Evolutionary conservation across 2,329 filamentous ascomycete genomes (phyloP).

Genomic region (Cadophora sp.): DNA sequence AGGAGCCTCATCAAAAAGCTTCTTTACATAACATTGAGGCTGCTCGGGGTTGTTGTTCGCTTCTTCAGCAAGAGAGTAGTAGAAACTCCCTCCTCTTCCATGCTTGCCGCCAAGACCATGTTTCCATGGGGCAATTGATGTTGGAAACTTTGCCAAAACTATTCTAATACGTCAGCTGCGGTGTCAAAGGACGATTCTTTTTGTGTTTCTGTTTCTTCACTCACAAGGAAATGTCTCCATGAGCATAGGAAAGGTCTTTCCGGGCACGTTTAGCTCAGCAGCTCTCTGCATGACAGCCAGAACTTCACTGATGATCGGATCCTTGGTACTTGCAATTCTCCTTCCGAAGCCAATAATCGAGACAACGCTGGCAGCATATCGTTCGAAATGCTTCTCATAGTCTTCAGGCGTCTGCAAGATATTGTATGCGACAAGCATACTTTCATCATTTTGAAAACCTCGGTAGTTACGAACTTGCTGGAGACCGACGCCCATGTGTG

Average conservation of each 20-base stretch:
- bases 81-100: conserved; percentile 31
- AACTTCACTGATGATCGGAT: conserved; percentile 35
- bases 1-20: conserved; percentile 36
- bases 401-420: conserved; percentile 31
- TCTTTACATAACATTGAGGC: conserved; percentile 33
- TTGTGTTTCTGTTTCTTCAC: too few species aligned
- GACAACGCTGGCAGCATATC: conserved; percentile 36
- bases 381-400: conserved; percentile 35
- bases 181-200: too few species aligned
- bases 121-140: conserved; percentile 35
- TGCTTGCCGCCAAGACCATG: conserved; percentile 32
- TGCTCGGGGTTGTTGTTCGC: conserved; percentile 32
- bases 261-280: conserved; percentile 36
- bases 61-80: conserved; percentile 36
- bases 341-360: conserved; percentile 39
- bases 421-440: conserved; percentile 33
- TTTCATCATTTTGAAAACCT: conserved; percentile 36
- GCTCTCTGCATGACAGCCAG: conserved; percentile 36
- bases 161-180: too few species aligned
- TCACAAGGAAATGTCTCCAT: conserved; percentile 37
- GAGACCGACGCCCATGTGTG: conserved; percentile 34
- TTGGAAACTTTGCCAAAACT: conserved; percentile 37
- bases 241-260: conserved; percentile 37
- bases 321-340: conserved; percentile 29
- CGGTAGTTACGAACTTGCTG: conserved; percentile 36